Evolutionary conservation across 2,329 filamentous ascomycete genomes (phyloP).

Genomic region (Lecanosticta acicola): DNA sequence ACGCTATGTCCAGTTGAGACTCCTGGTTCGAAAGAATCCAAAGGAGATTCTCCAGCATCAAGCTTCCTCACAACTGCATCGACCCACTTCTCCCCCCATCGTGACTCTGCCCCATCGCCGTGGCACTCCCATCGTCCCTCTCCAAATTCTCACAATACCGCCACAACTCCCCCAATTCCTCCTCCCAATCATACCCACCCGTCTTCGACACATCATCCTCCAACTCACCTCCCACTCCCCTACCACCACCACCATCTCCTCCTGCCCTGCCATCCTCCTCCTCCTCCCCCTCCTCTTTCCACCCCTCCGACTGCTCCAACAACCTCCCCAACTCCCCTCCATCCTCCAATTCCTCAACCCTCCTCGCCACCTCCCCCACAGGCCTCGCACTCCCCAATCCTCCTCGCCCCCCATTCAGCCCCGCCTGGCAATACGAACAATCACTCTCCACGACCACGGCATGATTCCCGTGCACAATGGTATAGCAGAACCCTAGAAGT

Average conservation of each 20-base stretch:
- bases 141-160: background rate
- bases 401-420: conserved; percentile 15
- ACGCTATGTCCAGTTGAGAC: too few relatives aligned
- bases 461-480: conserved; percentile 26
- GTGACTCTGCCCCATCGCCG: background rate
- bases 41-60: too few relatives aligned
- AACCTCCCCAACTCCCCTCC: conserved; percentile 9
- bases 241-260: background rate
- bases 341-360: conserved; percentile 6
- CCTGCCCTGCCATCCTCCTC: background rate
- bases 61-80: too few relatives aligned
- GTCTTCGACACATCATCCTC: conserved; percentile 11
- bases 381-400: conserved; percentile 17
- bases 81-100: too few relatives aligned
- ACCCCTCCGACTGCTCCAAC: conserved; percentile 1
- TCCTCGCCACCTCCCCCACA: conserved; percentile 7
- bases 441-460: conserved; percentile 17
- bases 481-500: conserved; percentile 23
- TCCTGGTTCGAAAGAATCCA: too few relatives aligned
- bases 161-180: conserved; percentile 1
- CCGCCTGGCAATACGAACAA: conserved; percentile 28
- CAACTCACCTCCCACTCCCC: background rate
- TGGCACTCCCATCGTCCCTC: background rate
- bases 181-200: conserved; percentile 8
- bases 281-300: background rate